A percentile compares a stretch with the other conserved stretches of the same genome.
These are phyloP conservation scores for Parathielavia appendiculata DNA, from an alignment of 495 filamentous ascomycete species.

Conservation along the genomic window DNA sequence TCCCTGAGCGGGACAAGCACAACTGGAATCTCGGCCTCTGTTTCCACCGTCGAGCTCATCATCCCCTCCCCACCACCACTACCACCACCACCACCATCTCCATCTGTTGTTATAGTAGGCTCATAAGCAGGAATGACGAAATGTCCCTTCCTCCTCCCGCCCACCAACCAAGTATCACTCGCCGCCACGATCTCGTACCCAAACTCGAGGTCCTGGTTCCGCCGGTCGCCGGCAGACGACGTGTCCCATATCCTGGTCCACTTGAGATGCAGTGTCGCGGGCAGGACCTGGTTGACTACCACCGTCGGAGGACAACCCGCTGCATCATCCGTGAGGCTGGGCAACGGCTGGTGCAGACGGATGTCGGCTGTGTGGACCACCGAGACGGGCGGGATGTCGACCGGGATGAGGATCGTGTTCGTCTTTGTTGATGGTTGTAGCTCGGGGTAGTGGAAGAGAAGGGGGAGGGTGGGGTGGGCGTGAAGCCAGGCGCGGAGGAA, in stretches of 20 bases:
- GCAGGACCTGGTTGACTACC: constrained; percentile 62
- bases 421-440: constrained; percentile 13
- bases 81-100: constrained; percentile 1
- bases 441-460: constrained; percentile 19
- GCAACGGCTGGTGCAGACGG: constrained; percentile 42
- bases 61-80: constrained; percentile 32
- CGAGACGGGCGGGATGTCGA: constrained; percentile 80
- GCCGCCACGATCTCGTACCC: constrained; percentile 76
- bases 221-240: background rate
- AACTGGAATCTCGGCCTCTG: constrained; percentile 52
- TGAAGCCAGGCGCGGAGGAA: constrained; percentile 39
- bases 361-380: constrained; percentile 82
- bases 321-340: constrained; percentile 19
- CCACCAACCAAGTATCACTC: constrained; percentile 75
- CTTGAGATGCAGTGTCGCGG: constrained; percentile 63
- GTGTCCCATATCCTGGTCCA: constrained; percentile 78
- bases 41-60: constrained; percentile 34
- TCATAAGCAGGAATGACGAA: constrained; percentile 59
- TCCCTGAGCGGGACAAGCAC: constrained; percentile 73
- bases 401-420: constrained; percentile 60
- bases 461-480: constrained; percentile 31
- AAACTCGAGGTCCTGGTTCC: constrained; percentile 61
- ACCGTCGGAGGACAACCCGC: constrained; percentile 38
- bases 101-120: no score
- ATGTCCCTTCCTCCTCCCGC: constrained; percentile 70